Percentiles rank a stretch among this genome's conserved stretches.
Conservation (phyloP, 768 basidiomycete species). For the Russula foetens region DNA sequence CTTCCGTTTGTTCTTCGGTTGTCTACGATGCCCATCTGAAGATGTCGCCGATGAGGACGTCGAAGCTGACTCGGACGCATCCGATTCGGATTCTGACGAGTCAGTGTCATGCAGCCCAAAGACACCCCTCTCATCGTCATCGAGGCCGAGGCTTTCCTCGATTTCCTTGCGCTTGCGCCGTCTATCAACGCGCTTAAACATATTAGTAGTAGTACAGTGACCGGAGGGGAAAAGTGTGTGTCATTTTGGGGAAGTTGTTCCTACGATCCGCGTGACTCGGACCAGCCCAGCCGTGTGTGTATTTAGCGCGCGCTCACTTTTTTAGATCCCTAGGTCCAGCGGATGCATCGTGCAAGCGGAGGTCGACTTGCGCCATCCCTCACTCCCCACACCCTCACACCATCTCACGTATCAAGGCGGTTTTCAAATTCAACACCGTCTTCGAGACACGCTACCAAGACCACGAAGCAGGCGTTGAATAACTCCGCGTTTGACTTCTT, state of each 20-base stretch:
- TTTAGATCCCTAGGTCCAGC: not conserved
- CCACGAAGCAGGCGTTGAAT: not conserved
- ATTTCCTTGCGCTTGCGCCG: constrained; percentile 50
- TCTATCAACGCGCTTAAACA: constrained; percentile 79
- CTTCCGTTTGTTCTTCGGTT: constrained; percentile 4
- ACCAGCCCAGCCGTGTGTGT: no score
- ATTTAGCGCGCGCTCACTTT: not conserved
- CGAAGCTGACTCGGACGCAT: constrained; percentile 21
- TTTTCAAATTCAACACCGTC: not conserved
- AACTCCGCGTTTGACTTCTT: not conserved
- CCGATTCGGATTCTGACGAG: constrained; percentile 57
- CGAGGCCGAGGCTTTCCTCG: constrained; percentile 56
- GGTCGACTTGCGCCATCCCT: not conserved
- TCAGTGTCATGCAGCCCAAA: constrained; percentile 69
- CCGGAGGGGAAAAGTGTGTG: no score
- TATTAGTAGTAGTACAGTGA: constrained; percentile 27
- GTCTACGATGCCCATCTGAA: not conserved
- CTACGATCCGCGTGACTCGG: not conserved
- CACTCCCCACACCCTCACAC: not conserved
- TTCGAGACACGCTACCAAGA: not conserved
- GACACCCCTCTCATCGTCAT: constrained; percentile 54
- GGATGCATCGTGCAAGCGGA: constrained; percentile 9
- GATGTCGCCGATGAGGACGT: constrained; percentile 10
- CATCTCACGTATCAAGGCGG: not conserved
- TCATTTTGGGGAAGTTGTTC: not conserved